These are phyloP conservation scores for Ustilago xerochloae DNA, from an alignment of 1,284 basidiomycete species.

Conservation along the genomic window DNA sequence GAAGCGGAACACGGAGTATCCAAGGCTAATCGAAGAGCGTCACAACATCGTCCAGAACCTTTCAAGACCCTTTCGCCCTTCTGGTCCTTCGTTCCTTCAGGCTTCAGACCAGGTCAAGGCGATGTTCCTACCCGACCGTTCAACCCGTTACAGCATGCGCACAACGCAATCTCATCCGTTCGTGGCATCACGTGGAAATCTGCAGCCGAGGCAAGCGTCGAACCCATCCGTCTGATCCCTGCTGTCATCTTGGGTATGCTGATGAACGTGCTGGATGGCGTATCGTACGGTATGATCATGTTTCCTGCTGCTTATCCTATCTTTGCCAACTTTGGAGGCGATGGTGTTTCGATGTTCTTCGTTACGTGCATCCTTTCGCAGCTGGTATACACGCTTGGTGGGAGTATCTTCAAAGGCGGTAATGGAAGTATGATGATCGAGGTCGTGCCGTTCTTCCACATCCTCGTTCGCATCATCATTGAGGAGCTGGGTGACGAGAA, in stretches of 20 bases:
- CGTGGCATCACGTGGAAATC: conserved; percentile 54
- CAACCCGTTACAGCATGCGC: conserved; percentile 14
- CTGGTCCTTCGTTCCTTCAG: conserved; percentile 36
- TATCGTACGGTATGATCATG: conserved; percentile 81
- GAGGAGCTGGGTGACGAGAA: conserved; percentile 79
- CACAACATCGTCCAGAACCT: conserved; percentile 31
- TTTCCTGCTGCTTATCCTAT: conserved; percentile 81
- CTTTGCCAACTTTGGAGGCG: conserved; percentile 83
- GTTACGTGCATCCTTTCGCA: conserved; percentile 79
- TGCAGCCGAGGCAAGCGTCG: conserved; percentile 39
- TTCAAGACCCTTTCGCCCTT: conserved; percentile 30
- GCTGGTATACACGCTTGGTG: conserved; percentile 83
- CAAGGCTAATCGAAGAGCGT: conserved; percentile 18
- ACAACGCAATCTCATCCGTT: conserved; percentile 15
- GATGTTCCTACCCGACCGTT: conserved; percentile 9
- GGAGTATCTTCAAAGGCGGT: conserved; percentile 79
- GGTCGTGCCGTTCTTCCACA: conserved; percentile 91
- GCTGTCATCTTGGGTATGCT: conserved; percentile 87
- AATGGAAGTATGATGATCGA: conserved; percentile 99
- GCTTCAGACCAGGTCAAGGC: conserved; percentile 40
- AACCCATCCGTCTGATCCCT: conserved; percentile 71
- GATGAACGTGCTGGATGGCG: conserved; percentile 91
- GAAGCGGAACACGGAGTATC: conserved; percentile 22
- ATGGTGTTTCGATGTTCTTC: conserved; percentile 83
- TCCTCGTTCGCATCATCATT: conserved; percentile 83